Conservation (phyloP, 495 filamentous ascomycete species). For the Hyaloscypha bicolor region DNA sequence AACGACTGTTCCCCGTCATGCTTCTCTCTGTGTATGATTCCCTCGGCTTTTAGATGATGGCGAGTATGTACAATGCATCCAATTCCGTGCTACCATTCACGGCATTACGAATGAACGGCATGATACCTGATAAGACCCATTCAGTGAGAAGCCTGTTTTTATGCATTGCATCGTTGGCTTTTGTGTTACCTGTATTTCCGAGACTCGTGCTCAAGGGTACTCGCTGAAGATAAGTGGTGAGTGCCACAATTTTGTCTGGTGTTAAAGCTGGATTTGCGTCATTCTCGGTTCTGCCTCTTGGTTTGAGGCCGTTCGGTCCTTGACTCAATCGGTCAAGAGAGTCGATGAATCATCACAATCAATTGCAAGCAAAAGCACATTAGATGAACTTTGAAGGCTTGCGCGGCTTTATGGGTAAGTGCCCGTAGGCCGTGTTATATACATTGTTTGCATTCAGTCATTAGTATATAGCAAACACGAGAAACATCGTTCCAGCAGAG, state of each 20-base stretch:
- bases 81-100: slow-evolving; percentile 14
- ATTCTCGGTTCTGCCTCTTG: no score
- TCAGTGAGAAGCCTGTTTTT: no score
- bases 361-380: not conserved
- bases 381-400: not conserved
- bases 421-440: not conserved
- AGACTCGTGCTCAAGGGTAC: no score
- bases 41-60: slow-evolving; percentile 30
- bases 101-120: not conserved
- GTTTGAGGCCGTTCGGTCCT: no score
- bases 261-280: no score
- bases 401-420: not conserved
- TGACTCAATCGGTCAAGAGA: no score
- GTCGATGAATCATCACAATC: not conserved
- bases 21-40: slow-evolving; percentile 30
- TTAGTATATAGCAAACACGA: not conserved
- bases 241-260: no score
- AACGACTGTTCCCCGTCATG: slow-evolving; percentile 32
- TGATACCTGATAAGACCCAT: not conserved
- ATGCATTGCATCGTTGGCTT: not conserved
- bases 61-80: slow-evolving; percentile 33
- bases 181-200: no score
- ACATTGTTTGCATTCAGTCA: not conserved
- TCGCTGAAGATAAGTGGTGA: no score
- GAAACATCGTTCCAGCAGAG: not conserved